Percentiles rank a stretch among this genome's conserved stretches.
These are phyloP conservation scores for Fagopyrum tataricum DNA, from an alignment of 148 eudicot genomes.

Conservation along the genomic window DNA sequence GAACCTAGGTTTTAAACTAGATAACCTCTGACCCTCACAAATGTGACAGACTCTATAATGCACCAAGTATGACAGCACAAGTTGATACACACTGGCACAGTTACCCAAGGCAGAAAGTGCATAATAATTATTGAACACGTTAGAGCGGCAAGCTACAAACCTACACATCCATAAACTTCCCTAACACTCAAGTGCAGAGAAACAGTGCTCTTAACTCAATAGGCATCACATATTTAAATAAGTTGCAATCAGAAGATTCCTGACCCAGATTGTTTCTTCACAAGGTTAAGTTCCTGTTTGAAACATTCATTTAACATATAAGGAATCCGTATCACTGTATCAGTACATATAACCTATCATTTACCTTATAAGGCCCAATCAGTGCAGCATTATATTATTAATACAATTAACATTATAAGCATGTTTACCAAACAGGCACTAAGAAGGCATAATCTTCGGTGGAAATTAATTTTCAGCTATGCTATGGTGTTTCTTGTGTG, in stretches of 20 bases:
- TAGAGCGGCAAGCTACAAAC: background rate
- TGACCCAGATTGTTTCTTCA: background rate
- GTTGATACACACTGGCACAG: background rate
- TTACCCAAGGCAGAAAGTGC: background rate
- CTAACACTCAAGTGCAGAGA: background rate
- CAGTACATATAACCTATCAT: too few species aligned
- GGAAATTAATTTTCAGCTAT: background rate
- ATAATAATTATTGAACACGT: background rate
- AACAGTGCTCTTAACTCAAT: background rate
- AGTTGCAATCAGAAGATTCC: background rate
- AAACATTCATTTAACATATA: too few species aligned
- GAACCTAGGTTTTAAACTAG: background rate
- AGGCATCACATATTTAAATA: background rate
- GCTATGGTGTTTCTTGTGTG: background rate
- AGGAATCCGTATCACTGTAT: too few species aligned
- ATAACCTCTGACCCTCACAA: background rate
- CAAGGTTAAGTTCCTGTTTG: background rate
- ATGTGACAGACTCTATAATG: background rate
- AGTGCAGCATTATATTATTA: too few species aligned
- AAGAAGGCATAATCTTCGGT: background rate
- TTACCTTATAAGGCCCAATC: too few species aligned
- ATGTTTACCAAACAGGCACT: too few species aligned
- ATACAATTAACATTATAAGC: too few species aligned
- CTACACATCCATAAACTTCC: background rate
- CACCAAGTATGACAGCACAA: background rate